A percentile compares a stretch with the other conserved stretches of the same genome.
Conservation (phyloP, 2,329 filamentous ascomycete species). For the Alternaria infectoria region DNA sequence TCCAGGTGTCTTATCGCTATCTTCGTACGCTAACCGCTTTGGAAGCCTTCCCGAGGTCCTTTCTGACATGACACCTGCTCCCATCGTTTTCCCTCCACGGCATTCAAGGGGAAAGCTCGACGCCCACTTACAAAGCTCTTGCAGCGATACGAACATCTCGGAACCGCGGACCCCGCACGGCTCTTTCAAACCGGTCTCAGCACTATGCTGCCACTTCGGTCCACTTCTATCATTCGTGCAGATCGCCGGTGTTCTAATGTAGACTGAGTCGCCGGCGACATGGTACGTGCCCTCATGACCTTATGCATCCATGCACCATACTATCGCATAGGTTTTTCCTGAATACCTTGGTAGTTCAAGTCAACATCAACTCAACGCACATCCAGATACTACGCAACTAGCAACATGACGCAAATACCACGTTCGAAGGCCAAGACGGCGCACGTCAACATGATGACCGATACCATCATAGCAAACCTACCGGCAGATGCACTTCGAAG, state of each 20-base stretch:
- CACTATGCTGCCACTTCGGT: neutral
- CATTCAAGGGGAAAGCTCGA: neutral
- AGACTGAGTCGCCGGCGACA: neutral
- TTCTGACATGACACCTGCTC: neutral
- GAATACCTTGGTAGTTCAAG: neutral
- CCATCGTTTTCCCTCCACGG: neutral
- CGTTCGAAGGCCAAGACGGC: conserved; percentile 35
- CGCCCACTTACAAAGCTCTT: neutral
- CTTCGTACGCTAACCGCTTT: neutral
- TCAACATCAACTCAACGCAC: neutral
- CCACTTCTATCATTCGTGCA: neutral
- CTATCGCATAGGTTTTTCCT: neutral
- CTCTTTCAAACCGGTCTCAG: neutral
- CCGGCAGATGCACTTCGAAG: conserved; percentile 50
- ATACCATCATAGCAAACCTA: conserved; percentile 54
- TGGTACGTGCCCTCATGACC: neutral
- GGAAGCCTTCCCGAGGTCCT: neutral
- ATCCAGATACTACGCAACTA: neutral
- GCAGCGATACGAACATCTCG: neutral
- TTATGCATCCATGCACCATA: neutral
- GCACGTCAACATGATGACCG: conserved; percentile 58
- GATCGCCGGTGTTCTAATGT: neutral
- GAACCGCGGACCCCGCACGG: neutral
- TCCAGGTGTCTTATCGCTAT: neutral
- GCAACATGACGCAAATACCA: neutral